Conservation (phyloP, 176 grass and related monocot species). For the Chrysopogon serrulatus region DNA sequence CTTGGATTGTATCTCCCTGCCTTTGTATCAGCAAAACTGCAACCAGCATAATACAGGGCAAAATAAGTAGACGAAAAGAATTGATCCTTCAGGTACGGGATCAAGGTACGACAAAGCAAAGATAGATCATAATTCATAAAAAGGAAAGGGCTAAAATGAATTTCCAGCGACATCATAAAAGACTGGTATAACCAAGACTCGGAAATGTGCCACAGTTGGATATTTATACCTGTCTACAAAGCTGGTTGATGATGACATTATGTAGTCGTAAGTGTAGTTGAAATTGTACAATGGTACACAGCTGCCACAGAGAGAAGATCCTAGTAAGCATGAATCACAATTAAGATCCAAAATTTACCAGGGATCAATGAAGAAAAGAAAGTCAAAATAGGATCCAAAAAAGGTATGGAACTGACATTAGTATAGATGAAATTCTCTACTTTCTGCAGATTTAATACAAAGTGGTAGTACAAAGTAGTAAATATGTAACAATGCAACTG, state of each 20-base stretch:
- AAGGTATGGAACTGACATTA: not conserved
- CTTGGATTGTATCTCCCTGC: slow-evolving; percentile 92
- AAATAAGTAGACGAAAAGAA: slow-evolving; percentile 17
- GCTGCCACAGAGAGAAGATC: slow-evolving; percentile 65
- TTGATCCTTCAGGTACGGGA: not conserved
- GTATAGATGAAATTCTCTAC: not conserved
- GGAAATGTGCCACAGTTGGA: slow-evolving; percentile 9
- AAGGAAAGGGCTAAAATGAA: not conserved
- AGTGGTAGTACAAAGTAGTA: not conserved
- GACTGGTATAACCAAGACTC: not conserved
- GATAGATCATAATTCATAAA: not conserved
- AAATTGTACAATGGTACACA: slow-evolving; percentile 96
- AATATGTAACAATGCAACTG: not conserved
- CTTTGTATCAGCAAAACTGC: slow-evolving; percentile 98
- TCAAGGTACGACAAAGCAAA: not conserved
- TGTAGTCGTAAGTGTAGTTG: slow-evolving; percentile 93
- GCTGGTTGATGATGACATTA: slow-evolving; percentile 94
- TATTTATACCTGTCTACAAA: slow-evolving; percentile 88
- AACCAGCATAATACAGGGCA: slow-evolving; percentile 45
- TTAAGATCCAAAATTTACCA: slow-evolving; percentile 30
- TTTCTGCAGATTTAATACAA: not conserved
- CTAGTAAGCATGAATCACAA: slow-evolving; percentile 36
- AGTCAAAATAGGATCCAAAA: not conserved
- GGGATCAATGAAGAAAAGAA: not conserved
- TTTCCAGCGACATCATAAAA: slow-evolving; percentile 3